phyloP scores from a whole-genome alignment of 164 flowering plant genomes.

The Magnolia kwangsiensis region DNA sequence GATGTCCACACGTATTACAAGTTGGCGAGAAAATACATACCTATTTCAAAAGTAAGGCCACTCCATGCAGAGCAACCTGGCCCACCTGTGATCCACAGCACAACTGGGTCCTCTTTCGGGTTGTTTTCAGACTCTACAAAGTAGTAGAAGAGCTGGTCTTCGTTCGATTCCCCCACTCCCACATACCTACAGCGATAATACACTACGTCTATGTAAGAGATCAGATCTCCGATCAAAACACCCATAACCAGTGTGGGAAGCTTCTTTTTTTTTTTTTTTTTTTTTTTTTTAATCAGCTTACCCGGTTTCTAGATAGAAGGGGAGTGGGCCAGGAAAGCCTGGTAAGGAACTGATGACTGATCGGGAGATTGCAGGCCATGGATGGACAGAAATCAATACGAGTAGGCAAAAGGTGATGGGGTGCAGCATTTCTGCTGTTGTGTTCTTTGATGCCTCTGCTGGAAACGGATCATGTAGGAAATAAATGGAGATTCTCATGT shows the following conservation, averaged over 20 bases:
- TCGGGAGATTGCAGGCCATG: constrained; percentile 4
- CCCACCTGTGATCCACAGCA: constrained; percentile 40
- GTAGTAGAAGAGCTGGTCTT: constrained; percentile 29
- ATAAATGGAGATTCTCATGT: too few relatives aligned
- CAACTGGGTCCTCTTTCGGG: constrained; percentile 32
- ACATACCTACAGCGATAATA: background rate
- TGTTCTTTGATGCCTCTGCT: background rate
- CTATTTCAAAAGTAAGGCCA: constrained; percentile 25
- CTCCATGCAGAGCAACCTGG: constrained; percentile 35
- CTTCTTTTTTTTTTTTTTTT: too few relatives aligned
- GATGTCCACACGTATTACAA: background rate
- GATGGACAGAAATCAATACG: background rate
- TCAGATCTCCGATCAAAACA: background rate
- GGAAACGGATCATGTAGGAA: too few relatives aligned
- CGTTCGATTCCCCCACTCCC: background rate
- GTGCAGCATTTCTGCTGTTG: background rate
- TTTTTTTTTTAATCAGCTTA: background rate
- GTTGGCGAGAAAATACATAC: constrained; percentile 9
- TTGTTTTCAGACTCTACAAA: constrained; percentile 32
- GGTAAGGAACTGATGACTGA: constrained; percentile 5
- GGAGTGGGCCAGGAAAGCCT: constrained; percentile 15
- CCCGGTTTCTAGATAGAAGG: constrained; percentile 12
- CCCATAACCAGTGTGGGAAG: background rate
- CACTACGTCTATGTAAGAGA: background rate
- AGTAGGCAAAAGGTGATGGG: background rate